Evolutionary conservation across 1,284 basidiomycete genomes (phyloP), one percentile per base, ranked within the genome.

Genomic region (Naganishia liquefaciens): DNA sequence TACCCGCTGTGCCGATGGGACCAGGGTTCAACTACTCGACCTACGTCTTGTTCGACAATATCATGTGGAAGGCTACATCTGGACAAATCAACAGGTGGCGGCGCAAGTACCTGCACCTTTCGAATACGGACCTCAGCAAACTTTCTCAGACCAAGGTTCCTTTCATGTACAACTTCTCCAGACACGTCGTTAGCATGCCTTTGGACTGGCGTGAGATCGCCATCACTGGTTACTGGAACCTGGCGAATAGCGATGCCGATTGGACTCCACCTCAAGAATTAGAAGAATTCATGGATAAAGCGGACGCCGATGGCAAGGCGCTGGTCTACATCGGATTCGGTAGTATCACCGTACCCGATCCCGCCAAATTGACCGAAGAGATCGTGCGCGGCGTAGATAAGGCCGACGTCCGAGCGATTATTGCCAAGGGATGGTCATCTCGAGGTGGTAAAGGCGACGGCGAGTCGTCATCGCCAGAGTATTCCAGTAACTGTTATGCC

Each of bases 341-440:
- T 4, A 85, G 84, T 46, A 88, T 89, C 69, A 88, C 88, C 13
- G 87, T 91, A 0, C 86, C 87, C 3, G 80, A 86, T 72, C 87
- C 89, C 0, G 80, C 81, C 52, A 84, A 81, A 11, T 84, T 89
- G 76, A 88, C 87, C 0, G 77, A 81, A 55, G 82, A 82, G 50
- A 85, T 91, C 53, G 78, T 87, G 60, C 81, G 86, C 65, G 88
- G 87, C 2, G 88, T 90, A 2, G 74, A 83, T 54, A 84, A 84
- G 74, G 83, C 84, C 69, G 81, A 81, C 68, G 87, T 89, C 1
- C 81, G 87, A 33, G 89, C 88, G 0, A 87, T 91, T 68, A 81
- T 91, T 25, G 86, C 86, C 21, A 88, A 88, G 74, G 89, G 89
- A 25, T 91, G 89, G 89, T 86, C 86, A 0, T 82, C 84, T 13